Conservation (phyloP, 352 stramenopile genomes). For the Pythium coloratum region DNA sequence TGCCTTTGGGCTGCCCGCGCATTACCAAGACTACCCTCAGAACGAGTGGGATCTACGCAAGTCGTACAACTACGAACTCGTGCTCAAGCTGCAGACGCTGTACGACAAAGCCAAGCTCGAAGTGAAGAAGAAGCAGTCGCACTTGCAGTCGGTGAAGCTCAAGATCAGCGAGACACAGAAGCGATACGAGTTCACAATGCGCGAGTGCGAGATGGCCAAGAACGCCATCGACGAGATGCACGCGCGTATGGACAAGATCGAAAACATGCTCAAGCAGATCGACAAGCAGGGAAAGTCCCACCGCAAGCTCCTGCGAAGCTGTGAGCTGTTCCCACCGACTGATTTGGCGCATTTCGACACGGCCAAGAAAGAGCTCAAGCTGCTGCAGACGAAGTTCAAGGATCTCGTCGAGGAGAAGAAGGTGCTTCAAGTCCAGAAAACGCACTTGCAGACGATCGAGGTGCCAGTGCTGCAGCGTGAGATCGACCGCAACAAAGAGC, state of each 20-base stretch:
- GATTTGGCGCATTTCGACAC: constrained; percentile 58
- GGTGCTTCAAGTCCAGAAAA: constrained; percentile 59
- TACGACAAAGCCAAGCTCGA: constrained; percentile 69
- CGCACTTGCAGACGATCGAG: constrained; percentile 58
- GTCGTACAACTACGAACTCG: constrained; percentile 76
- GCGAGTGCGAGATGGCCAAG: constrained; percentile 78
- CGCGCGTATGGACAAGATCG: constrained; percentile 62
- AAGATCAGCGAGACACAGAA: constrained; percentile 65
- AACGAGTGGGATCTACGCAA: constrained; percentile 75
- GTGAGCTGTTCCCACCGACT: constrained; percentile 62
- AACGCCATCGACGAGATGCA: constrained; percentile 77
- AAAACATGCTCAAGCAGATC: constrained; percentile 58
- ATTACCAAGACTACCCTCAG: constrained; percentile 81
- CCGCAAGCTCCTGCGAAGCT: constrained; percentile 61
- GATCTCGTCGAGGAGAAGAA: constrained; percentile 73
- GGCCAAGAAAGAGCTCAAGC: constrained; percentile 66
- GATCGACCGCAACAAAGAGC: constrained; percentile 58
- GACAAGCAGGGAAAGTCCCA: constrained; percentile 75
- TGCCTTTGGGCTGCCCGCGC: constrained; percentile 61
- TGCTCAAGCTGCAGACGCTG: constrained; percentile 75
- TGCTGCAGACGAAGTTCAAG: constrained; percentile 71
- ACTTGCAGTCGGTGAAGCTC: constrained; percentile 54
- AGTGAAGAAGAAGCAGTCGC: constrained; percentile 57
- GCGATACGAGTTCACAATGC: constrained; percentile 66
- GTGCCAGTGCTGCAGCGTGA: constrained; percentile 49